Evolutionary conservation across 225 moss, liverwort and hornwort genomes (phyloP), one percentile per base, ranked within the genome.

Genomic region (Takakia lepidozioides): DNA sequence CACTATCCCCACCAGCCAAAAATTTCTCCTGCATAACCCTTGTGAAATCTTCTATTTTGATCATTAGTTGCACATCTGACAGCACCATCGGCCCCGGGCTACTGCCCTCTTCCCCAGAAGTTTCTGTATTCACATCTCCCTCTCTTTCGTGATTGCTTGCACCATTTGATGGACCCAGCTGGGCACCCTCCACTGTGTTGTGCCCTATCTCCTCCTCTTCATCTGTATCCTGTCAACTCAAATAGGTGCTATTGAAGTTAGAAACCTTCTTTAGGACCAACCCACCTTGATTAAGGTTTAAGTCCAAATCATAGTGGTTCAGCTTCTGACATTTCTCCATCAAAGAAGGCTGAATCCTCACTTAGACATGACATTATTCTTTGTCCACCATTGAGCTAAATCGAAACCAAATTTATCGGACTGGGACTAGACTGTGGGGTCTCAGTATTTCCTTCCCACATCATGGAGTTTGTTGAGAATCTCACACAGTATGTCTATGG

Each of bases 21-120:
- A 83, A 83, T 22, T 79, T 83, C 65, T 83, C 83, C 54, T 83
- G 79, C 83, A 83, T 83, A 45, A 60, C 74, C 17, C 74, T 64
- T 21, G 59, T 78, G 17, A 83, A 54, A 50, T 78, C 78, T 5
- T 74, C 71, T 74, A 83, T 83, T 71, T 74, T 78, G 25, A 70
- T 73, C 34, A 58, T 57, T 10, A 74, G 23, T 10, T 74, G 60
- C 32, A 62, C 70, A 43, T 11, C 58, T 18, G 74, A 71, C 19
- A 74, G 60, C 47, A 59, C 58, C 10, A 57, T 62, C 3, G 42
- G 24, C 19, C 32, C 38, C 6, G 16, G 3, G 21, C 27, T 35
- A 19, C n/a, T 27, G 32, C 56, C 35, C 25, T 38, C 23, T 25
- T 45, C 45, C 38, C 38, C 38, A 20, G 63, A 36, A 49, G 19